phyloP scores from a whole-genome alignment of 2,329 filamentous ascomycete genomes.

The Beauveria brongniartii region DNA sequence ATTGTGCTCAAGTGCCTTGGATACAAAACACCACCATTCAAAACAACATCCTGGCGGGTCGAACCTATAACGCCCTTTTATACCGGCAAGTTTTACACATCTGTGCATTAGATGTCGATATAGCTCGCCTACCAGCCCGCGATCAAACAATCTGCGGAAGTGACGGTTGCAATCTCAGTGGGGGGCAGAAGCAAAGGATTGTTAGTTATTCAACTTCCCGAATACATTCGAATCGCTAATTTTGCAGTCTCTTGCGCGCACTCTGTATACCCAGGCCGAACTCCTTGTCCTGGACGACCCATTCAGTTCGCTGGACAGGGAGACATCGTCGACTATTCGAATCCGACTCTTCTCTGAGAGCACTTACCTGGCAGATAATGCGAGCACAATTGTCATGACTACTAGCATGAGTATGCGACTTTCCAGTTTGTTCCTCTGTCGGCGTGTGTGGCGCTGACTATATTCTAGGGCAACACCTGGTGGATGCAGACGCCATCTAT shows the following conservation, averaged over 20 bases:
- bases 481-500: not conserved
- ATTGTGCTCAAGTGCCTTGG: constrained; percentile 26
- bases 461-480: not conserved
- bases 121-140: constrained; percentile 18
- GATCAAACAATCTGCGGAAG: constrained; percentile 22
- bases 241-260: not conserved
- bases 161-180: constrained; percentile 26
- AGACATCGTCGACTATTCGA: constrained; percentile 1
- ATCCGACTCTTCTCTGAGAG: constrained; percentile 4
- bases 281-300: constrained; percentile 12
- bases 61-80: constrained; percentile 22
- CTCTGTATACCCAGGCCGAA: constrained; percentile 5
- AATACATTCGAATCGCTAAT: not conserved
- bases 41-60: constrained; percentile 27
- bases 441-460: not conserved
- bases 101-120: constrained; percentile 26
- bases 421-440: not conserved
- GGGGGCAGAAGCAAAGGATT: constrained; percentile 27
- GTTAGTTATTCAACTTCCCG: constrained; percentile 14
- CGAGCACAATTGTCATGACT: constrained; percentile 11
- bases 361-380: constrained; percentile 6
- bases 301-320: constrained; percentile 12
- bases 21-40: constrained; percentile 26
- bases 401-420: not conserved
- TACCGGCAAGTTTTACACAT: constrained; percentile 25